Evolutionary conservation across 345 rosid genomes (phyloP).

Genomic region (Eucalyptus guilfoylei): DNA sequence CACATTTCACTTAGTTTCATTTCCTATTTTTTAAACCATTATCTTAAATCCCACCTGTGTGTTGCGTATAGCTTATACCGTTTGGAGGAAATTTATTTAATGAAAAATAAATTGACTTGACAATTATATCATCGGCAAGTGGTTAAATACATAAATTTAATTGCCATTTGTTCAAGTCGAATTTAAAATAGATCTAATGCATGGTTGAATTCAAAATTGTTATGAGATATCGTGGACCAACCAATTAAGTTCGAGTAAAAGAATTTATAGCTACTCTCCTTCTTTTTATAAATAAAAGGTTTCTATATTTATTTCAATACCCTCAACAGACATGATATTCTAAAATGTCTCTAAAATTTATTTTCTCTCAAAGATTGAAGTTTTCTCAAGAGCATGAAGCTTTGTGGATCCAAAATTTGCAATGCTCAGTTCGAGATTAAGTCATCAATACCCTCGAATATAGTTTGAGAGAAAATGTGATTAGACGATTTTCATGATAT

Average conservation of each 20-base stretch:
- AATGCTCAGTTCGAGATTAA: accelerated
- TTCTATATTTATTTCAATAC: no score
- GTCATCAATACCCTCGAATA: no score
- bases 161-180: neutral
- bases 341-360: no score
- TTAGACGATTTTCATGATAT: no score
- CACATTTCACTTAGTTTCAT: no score
- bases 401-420: no score
- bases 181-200: accelerated
- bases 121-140: neutral
- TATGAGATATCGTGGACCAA: accelerated
- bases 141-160: no score
- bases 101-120: neutral
- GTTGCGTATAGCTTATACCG: no score
- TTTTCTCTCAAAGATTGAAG: accelerated
- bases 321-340: accelerated
- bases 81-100: neutral
- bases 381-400: no score
- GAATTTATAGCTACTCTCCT: neutral
- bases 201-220: neutral
- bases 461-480: no score
- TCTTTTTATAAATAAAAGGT: accelerated
- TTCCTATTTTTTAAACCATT: neutral
- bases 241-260: accelerated
- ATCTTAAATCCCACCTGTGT: accelerated